Evolutionary conservation across 2,329 filamentous ascomycete genomes (phyloP), one percentile per base, ranked within the genome.

Genomic region (Fusarium sp.): DNA sequence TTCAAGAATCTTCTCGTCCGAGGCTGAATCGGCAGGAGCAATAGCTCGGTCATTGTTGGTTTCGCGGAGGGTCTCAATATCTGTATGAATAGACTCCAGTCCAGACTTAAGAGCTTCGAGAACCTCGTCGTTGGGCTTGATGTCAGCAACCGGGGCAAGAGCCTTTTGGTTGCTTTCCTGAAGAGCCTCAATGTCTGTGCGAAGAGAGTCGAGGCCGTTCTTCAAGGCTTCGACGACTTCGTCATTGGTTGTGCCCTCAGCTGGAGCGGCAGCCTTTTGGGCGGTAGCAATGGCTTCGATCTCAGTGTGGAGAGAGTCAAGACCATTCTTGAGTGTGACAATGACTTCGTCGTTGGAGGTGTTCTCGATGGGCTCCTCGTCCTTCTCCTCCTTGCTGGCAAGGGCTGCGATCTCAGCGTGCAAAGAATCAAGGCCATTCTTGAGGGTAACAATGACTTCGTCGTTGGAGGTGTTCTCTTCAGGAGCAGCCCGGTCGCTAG

Each of bases 391-490:
- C 6, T 92, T 90, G 77, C 91, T 78, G 23, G 88, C 86, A 20
- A 91, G 90, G 2, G 57, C 56, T 19, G 57, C 58, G 6, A 94
- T 91, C 49, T 97, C 93, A 2, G 86, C 83, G 52, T 89, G 89
- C 21, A 97, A 83, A 40, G 84, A 84, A 39, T 90, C 88, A 10
- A 97, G 82, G 0, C 93, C 93, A n/a, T 89, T 86, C 75, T 91
- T 95, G 53, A 97, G 83, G 0, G 91, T 91, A 59, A 96, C 91
- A 1, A 97, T 82, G 45, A 97, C 93, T 77, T 96, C 93, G 64
- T 95, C 91, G 57, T 90, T 93, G 46, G 91, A 86, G 2, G 89
- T 91, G 77, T 92, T 85, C 67, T 95, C 92, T 0, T 87, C 81
- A 5, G 84, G 80, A 5, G 58, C 78, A 20, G 63, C 45, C n/a